Percentiles rank a stretch among this genome's conserved stretches.
phyloP scores from a whole-genome alignment of 75 land plant species.

The Picea glauca region DNA sequence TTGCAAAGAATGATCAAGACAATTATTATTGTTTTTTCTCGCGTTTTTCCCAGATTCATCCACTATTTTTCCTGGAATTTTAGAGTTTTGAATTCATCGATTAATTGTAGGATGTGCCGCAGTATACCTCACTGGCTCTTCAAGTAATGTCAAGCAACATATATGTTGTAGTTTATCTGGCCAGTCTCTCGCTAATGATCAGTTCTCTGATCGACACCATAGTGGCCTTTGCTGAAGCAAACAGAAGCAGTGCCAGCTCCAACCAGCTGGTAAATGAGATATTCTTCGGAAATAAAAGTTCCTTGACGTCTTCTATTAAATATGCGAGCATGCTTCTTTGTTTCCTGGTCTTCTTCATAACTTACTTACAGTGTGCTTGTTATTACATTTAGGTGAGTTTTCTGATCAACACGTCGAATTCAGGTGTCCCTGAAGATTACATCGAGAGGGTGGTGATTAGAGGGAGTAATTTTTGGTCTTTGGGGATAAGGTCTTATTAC shows the following conservation, averaged over 20 bases:
- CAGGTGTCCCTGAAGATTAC: constrained; percentile 27
- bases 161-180: constrained; percentile 55
- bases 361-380: constrained; percentile 28
- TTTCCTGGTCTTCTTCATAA: constrained; percentile 64
- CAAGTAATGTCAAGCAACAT: constrained; percentile 48
- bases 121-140: constrained; percentile 32
- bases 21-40: too few relatives aligned
- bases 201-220: constrained; percentile 65
- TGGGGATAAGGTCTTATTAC: too few relatives aligned
- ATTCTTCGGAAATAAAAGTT: too few relatives aligned
- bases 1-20: too few relatives aligned
- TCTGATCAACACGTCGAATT: constrained; percentile 52
- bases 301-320: constrained; percentile 39
- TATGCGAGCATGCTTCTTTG: constrained; percentile 52
- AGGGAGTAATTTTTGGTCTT: too few relatives aligned
- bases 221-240: constrained; percentile 17
- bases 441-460: constrained; percentile 24
- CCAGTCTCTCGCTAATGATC: constrained; percentile 53
- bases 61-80: too few relatives aligned
- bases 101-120: constrained; percentile 21
- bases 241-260: constrained; percentile 16
- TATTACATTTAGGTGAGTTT: constrained; percentile 52
- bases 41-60: too few relatives aligned
- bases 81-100: too few relatives aligned
- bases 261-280: too few relatives aligned